Conservation (phyloP, 805 yeast genomes). For the Starmera pachycereana region DNA sequence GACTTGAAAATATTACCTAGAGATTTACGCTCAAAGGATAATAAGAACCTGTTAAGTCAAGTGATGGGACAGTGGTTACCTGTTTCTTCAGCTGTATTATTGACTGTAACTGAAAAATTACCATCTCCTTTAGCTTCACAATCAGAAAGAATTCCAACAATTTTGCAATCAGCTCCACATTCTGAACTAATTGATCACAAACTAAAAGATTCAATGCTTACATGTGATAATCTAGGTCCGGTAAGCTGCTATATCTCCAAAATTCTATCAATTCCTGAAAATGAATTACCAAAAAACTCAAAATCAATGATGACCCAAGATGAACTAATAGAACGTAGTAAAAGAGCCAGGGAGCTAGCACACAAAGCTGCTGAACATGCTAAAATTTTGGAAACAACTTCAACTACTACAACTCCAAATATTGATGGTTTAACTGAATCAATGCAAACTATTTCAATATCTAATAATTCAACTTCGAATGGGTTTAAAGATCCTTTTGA, state of each 20-base stretch:
- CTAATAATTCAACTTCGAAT: constrained; percentile 18
- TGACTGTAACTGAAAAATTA: constrained; percentile 74
- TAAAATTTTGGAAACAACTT: constrained; percentile 15
- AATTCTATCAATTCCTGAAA: constrained; percentile 75
- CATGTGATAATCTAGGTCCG: constrained; percentile 61
- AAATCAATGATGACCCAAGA: constrained; percentile 34
- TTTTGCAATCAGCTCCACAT: constrained; percentile 51
- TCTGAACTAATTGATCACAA: constrained; percentile 35
- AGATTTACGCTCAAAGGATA: constrained; percentile 73
- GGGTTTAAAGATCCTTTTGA: constrained; percentile 26
- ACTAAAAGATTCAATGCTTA: constrained; percentile 45
- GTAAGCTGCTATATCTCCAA: constrained; percentile 78
- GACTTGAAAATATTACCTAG: constrained; percentile 61
- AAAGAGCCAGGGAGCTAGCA: constrained; percentile 58
- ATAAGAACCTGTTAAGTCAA: constrained; percentile 46
- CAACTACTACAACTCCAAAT: constrained; percentile 8
- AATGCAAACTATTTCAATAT: constrained; percentile 7
- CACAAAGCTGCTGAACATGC: constrained; percentile 54
- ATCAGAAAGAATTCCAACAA: constrained; percentile 52
- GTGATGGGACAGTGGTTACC: constrained; percentile 94
- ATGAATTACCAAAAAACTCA: constrained; percentile 57
- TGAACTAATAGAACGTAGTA: constrained; percentile 52
- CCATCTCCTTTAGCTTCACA: constrained; percentile 84
- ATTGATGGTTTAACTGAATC: constrained; percentile 16
- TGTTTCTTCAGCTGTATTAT: constrained; percentile 71